Base-by-base conservation (phyloP, 2,329 filamentous ascomycete genomes). In the Epichloe coenophiala region DNA sequence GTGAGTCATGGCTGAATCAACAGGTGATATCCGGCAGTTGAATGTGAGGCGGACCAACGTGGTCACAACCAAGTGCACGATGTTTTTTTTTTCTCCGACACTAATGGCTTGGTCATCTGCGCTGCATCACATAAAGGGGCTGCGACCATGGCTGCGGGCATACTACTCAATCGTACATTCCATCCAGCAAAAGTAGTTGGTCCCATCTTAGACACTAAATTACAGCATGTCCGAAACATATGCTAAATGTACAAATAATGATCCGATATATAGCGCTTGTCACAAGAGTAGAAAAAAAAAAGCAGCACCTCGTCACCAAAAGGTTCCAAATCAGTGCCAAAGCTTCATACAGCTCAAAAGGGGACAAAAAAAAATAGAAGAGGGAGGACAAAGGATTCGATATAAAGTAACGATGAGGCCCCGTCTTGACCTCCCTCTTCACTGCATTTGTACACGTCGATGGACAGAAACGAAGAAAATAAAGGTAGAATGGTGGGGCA, bases 221-320 rank as follows among this genome's bases (percentile, higher is more conserved):
- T 71, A 71, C 67, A 70, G 63, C 62, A 67, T 65, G 8, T 67
- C 69, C 61, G 64, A 67, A 68, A 62, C 62, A 65, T 60, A 68
- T 63, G 65, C 65, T 59, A 61, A 61, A 63, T 62, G 57, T 58
- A 61, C 61, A 65, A 35, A 35, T 17, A 49, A 54, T 40, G 49
- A 53, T 58, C 57, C 57, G 54, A 56, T 51, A 40, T 53, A 55
- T 53, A 55, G 48, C 56, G 53, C 51, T 37, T 46, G 44, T 51
- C 50, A 51, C 54, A 50, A 48, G 39, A 51, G 50, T 47, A 49
- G 35, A 45, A 46, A 46, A 41, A 39, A 41, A 49, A 8, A 11
- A 38, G 21, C 21, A 41, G 36, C 33, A 19, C 36, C n/a, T 35
- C 33, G 21, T 47, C 49, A 51, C 45, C 49, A 47, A 17, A 31